phyloP scores from a whole-genome alignment of 768 basidiomycete species.

The Tricholoma flavovirens region DNA sequence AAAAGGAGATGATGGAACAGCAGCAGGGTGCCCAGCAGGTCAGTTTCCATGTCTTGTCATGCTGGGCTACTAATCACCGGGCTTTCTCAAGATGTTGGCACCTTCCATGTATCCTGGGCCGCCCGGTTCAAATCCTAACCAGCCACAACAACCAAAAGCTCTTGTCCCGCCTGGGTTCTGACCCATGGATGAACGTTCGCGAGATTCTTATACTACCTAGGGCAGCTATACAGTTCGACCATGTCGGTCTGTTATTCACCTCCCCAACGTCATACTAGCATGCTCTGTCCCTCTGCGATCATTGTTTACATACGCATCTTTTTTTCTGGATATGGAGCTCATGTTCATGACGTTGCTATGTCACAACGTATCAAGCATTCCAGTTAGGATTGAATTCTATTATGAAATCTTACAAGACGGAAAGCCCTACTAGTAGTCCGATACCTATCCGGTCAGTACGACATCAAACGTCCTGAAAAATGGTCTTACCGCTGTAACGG shows the following conservation, averaged over 20 bases:
- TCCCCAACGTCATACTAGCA: not conserved
- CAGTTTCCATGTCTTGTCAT: conserved; percentile 20
- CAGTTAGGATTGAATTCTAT: not conserved
- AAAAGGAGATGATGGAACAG: conserved; percentile 90
- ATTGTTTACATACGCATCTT: not conserved
- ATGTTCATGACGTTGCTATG: not conserved
- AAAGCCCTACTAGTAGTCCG: conserved; percentile 15
- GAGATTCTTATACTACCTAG: conserved; percentile 12
- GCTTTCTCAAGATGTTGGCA: conserved; percentile 59
- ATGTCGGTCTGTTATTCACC: conserved; percentile 17
- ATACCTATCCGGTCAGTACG: conserved; percentile 10
- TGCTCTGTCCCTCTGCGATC: not conserved
- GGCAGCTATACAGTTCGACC: conserved; percentile 12
- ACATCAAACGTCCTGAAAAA: conserved; percentile 7
- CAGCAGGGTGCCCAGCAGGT: conserved; percentile 92
- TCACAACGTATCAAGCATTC: not conserved
- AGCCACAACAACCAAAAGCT: conserved; percentile 45
- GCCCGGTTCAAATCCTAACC: conserved; percentile 25
- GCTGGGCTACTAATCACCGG: conserved; percentile 7
- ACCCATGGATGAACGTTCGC: conserved; percentile 18
- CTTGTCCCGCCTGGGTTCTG: conserved; percentile 86
- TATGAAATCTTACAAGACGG: not conserved
- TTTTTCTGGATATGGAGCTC: not conserved
- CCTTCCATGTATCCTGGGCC: conserved; percentile 53
- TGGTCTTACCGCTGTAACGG: conserved; percentile 24